Evolutionary conservation across 2,329 filamentous ascomycete genomes (phyloP), one percentile per base, ranked within the genome.

Genomic region (Trichoderma sp.): DNA sequence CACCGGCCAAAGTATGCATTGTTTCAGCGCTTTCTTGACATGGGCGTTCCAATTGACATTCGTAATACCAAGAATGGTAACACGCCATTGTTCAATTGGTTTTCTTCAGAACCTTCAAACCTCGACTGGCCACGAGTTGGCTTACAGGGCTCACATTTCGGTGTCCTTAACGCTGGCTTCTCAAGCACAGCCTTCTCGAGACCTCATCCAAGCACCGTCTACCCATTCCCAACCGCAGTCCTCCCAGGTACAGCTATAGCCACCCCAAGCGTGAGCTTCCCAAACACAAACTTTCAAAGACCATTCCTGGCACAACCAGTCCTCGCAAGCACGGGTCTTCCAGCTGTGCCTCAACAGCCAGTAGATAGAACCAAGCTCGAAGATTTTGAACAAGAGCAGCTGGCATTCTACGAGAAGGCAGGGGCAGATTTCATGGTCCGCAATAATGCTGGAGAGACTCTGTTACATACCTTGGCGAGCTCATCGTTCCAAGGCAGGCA

Each of bases 21-120:
- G 11, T 66, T 66, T 45, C 63, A 66, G 38, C 63, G 63, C 35
- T 66, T 66, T 6, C 63, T 66, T 45, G 33, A 66, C 33, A 66
- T 66, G 63, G 63, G 63, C 7, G 35, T 66, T 18, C 63, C 63
- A 4, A 66, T 66, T 6, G 9, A 66, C 33, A 66, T 66, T n/a
- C 63, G 63, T 2, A 66, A 66, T 45, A 66, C 33, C 6, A 66
- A 66, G 16, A 66, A 29, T 66, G 63, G 63, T 45, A 66, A 66
- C 63, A 66, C 63, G 21, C 33, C 63, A 12, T 29, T 66, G 27
- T 66, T 27, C 63, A 41, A 29, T 12, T 66, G 63, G 63, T 66
- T 66, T 29, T 27, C 27, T 16, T 66, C 63, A 9, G 24, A 66
- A 29, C 63, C 63, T 45, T 66, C 27, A n/a, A 0, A 1, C 63